Percentiles rank a stretch among this genome's conserved stretches.
Evolutionary conservation across 2,329 filamentous ascomycete genomes (phyloP).

Genomic region (Xylariaceae sp.): DNA sequence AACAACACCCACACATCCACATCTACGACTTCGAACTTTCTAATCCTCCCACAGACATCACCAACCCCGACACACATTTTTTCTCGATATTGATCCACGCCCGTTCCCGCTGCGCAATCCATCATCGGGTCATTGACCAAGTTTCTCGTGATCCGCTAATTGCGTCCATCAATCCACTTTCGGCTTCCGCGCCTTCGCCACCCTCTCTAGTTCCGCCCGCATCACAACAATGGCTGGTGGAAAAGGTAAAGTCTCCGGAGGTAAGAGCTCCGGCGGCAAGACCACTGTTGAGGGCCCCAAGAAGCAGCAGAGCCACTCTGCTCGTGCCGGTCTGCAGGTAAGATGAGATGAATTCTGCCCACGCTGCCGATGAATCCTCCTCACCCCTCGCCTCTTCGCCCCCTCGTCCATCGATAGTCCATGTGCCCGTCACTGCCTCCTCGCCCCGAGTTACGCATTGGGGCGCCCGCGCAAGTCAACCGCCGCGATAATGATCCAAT

Average conservation of each 20-base stretch:
- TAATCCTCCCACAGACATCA: slow-evolving; percentile 11
- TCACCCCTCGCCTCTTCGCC: background rate
- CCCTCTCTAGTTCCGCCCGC: slow-evolving; percentile 1
- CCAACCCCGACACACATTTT: background rate
- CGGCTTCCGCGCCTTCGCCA: slow-evolving; percentile 21
- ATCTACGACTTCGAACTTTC: background rate
- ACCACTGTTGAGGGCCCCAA: slow-evolving; percentile 58
- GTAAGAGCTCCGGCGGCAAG: slow-evolving; percentile 47
- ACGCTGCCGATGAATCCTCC: slow-evolving; percentile 12
- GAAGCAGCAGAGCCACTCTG: slow-evolving; percentile 94
- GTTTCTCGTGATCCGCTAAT: background rate
- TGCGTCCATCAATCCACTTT: slow-evolving; percentile 9
- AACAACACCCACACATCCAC: slow-evolving; percentile 7
- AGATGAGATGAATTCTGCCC: slow-evolving; percentile 36
- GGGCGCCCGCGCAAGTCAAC: slow-evolving; percentile 1
- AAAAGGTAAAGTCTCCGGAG: slow-evolving; percentile 89
- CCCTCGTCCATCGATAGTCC: slow-evolving; percentile 4
- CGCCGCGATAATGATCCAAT: background rate
- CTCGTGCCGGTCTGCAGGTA: slow-evolving; percentile 93
- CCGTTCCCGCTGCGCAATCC: slow-evolving; percentile 7
- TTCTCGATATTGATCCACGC: background rate
- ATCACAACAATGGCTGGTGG: slow-evolving; percentile 64
- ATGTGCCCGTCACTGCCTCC: slow-evolving; percentile 2
- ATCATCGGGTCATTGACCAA: background rate
- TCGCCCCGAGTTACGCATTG: slow-evolving; percentile 6